A percentile compares a stretch with the other conserved stretches of the same genome.
These are phyloP conservation scores for Penicillium desertorum DNA, from an alignment of 495 filamentous ascomycete species.

Conservation along the genomic window DNA sequence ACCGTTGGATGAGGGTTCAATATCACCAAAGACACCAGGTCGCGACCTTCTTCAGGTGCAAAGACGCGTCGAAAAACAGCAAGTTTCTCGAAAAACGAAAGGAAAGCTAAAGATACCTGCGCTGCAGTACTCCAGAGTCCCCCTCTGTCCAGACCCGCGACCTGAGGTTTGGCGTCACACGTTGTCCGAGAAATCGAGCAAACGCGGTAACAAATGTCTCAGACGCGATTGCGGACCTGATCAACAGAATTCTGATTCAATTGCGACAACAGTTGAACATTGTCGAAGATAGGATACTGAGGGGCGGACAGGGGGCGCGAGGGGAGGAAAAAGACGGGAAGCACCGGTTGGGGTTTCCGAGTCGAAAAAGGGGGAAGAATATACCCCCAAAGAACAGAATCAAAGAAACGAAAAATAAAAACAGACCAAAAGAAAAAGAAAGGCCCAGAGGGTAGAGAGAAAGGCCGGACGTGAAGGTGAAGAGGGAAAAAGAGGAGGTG, in stretches of 20 bases:
- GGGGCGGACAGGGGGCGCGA: slow-evolving; percentile 56
- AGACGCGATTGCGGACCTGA: slow-evolving; percentile 61
- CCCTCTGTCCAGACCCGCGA: slow-evolving; percentile 21
- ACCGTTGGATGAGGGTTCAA: slow-evolving; percentile 10
- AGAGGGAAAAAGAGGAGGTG: slow-evolving; percentile 16
- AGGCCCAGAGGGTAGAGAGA: slow-evolving; percentile 7
- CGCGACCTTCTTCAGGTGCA: slow-evolving; percentile 45
- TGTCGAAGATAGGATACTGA: slow-evolving; percentile 62
- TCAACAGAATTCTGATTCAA: slow-evolving; percentile 60
- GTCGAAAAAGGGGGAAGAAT: slow-evolving; percentile 27
- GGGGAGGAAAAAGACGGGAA: slow-evolving; percentile 55
- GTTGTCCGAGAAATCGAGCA: slow-evolving; percentile 24
- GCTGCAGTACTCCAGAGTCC: slow-evolving; percentile 28
- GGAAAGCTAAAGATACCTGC: slow-evolving; percentile 39
- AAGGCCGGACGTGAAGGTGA: slow-evolving; percentile 12
- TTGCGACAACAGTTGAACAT: slow-evolving; percentile 55
- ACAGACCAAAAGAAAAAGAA: slow-evolving; percentile 15
- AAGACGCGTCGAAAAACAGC: slow-evolving; percentile 33
- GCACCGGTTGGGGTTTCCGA: slow-evolving; percentile 21
- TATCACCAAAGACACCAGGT: slow-evolving; percentile 15
- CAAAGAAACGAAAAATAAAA: slow-evolving; percentile 15
- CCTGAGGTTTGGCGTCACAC: slow-evolving; percentile 18
- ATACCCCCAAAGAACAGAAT: slow-evolving; percentile 14
- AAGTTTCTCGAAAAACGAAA: slow-evolving; percentile 18
- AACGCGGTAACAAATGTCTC: slow-evolving; percentile 60